A percentile compares a stretch with the other conserved stretches of the same genome.
phyloP scores from a whole-genome alignment of 768 basidiomycete genomes.

The Hericium coralloides region DNA sequence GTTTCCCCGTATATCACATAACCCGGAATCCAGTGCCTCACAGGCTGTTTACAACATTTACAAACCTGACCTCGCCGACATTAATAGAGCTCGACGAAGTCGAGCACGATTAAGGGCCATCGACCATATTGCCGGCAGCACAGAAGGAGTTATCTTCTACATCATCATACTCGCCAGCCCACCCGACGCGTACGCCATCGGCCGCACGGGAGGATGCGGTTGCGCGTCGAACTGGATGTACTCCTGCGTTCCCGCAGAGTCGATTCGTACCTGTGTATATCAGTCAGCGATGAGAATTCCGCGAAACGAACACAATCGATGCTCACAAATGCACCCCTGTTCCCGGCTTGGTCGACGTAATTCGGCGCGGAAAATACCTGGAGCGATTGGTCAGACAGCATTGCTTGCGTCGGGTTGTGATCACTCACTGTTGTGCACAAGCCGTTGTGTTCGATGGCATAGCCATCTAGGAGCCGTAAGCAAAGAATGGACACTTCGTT shows the following conservation, averaged over 20 bases:
- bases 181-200: slow-evolving; percentile 81
- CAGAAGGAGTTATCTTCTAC: slow-evolving; percentile 25
- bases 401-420: background rate
- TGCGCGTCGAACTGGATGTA: slow-evolving; percentile 82
- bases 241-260: slow-evolving; percentile 60
- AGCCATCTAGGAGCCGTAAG: slow-evolving; percentile 53
- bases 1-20: no score
- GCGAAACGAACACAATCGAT: background rate
- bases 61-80: no score
- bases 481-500: background rate
- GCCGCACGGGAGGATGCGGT: slow-evolving; percentile 62
- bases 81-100: no score
- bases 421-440: slow-evolving; percentile 68
- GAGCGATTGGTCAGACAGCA: background rate
- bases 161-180: slow-evolving; percentile 64
- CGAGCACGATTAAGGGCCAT: no score
- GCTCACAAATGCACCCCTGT: slow-evolving; percentile 87
- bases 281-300: slow-evolving; percentile 4
- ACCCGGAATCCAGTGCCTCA: no score
- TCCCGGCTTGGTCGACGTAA: slow-evolving; percentile 85
- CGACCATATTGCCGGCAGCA: background rate
- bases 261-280: slow-evolving; percentile 62
- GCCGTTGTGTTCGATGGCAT: slow-evolving; percentile 91
- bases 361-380: slow-evolving; percentile 94
- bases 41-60: no score